A percentile compares a stretch with the other conserved stretches of the same genome.
Evolutionary conservation across 176 grass and related monocot species (phyloP).

Genomic region (Pharus latifolius): DNA sequence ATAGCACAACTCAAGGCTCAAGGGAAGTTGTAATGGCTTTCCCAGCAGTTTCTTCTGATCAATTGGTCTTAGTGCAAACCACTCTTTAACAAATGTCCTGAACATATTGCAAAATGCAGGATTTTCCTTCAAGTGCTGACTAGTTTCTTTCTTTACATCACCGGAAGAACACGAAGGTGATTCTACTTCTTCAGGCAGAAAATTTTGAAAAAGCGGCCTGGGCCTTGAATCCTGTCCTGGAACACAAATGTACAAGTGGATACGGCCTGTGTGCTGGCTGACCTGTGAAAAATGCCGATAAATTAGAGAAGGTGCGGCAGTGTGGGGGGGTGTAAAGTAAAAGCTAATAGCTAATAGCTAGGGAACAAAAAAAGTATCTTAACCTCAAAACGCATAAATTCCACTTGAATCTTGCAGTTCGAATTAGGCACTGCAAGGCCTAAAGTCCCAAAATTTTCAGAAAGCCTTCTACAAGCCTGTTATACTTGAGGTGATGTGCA

Average conservation of each 20-base stretch:
- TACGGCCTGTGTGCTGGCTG: constrained; percentile 76
- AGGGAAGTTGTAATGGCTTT: constrained; percentile 83
- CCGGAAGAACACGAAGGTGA: constrained; percentile 30
- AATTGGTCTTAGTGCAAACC: constrained; percentile 73
- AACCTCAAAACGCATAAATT: constrained; percentile 87
- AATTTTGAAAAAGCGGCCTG: constrained; percentile 81
- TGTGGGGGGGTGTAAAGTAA: no score
- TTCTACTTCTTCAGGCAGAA: constrained; percentile 81
- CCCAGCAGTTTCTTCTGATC: constrained; percentile 70
- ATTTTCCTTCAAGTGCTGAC: constrained; percentile 47
- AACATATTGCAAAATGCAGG: constrained; percentile 59
- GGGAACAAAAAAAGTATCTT: background rate
- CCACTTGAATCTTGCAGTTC: constrained; percentile 45
- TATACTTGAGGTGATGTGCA: constrained; percentile 8
- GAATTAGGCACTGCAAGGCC: constrained; percentile 19
- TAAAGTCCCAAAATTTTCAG: constrained; percentile 18
- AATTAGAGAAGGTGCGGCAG: background rate
- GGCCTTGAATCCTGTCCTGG: constrained; percentile 68
- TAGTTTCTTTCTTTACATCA: constrained; percentile 27
- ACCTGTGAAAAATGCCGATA: constrained; percentile 45
- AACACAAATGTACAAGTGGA: constrained; percentile 91
- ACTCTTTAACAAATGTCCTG: constrained; percentile 73
- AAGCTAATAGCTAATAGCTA: constrained; percentile 2
- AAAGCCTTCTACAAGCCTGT: constrained; percentile 22
- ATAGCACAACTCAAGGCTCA: constrained; percentile 78